These are phyloP conservation scores for Xylaria sp. DNA, from an alignment of 2,329 filamentous ascomycete genomes.

Conservation along the genomic window DNA sequence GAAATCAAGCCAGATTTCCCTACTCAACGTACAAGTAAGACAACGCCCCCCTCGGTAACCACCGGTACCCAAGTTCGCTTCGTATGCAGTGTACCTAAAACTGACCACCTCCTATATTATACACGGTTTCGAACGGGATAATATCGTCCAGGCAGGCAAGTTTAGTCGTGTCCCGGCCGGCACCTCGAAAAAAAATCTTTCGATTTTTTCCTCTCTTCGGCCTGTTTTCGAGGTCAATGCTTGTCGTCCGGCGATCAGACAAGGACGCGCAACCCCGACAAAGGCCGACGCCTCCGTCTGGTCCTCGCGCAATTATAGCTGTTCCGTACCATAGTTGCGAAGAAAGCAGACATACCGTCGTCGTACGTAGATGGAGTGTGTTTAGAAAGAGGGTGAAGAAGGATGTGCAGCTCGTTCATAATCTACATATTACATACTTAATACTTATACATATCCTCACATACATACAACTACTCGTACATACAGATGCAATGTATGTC, in stretches of 20 bases:
- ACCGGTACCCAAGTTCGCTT: not conserved
- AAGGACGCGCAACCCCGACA: too few species aligned
- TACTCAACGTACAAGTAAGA: not conserved
- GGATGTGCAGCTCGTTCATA: too few species aligned
- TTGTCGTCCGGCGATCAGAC: too few species aligned
- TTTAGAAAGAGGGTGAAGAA: too few species aligned
- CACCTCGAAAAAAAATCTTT: not conserved
- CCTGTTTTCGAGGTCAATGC: too few species aligned
- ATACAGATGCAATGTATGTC: not conserved
- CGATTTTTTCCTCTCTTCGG: too few species aligned
- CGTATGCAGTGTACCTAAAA: slow-evolving; percentile 1
- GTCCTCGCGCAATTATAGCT: too few species aligned
- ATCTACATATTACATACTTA: too few species aligned
- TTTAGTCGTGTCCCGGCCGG: slow-evolving; percentile 6
- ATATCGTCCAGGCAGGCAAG: slow-evolving; percentile 5
- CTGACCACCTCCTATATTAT: not conserved
- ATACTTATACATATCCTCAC: not conserved
- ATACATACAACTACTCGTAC: not conserved
- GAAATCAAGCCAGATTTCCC: not conserved
- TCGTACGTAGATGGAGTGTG: too few species aligned
- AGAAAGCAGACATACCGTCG: too few species aligned
- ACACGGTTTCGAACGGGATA: not conserved
- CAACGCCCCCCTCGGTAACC: not conserved
- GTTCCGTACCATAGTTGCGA: too few species aligned
- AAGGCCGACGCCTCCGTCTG: too few species aligned